phyloP scores from a whole-genome alignment of 306 rosid genomes.

The Mimosa pudica region DNA sequence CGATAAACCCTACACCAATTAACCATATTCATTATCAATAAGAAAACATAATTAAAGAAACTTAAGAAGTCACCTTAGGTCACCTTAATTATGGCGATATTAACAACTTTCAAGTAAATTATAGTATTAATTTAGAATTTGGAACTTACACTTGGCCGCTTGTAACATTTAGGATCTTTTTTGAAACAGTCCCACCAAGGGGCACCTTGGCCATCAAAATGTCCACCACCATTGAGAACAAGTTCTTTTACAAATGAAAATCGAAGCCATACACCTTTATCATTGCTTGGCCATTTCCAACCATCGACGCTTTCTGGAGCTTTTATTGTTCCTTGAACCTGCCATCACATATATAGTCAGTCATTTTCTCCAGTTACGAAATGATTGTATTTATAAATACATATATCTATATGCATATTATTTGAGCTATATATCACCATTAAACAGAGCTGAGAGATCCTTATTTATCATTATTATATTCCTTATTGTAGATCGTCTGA shows the following conservation, averaged over 20 bases:
- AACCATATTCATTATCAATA: background rate
- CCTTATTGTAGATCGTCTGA: background rate
- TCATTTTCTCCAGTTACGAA: no score
- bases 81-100: no score
- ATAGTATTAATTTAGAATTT: background rate
- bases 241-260: constrained; percentile 35
- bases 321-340: constrained; percentile 44
- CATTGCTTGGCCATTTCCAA: constrained; percentile 36
- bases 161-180: background rate
- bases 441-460: no score
- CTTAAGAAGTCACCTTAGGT: no score
- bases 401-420: no score
- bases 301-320: constrained; percentile 27
- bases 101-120: no score
- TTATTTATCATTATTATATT: no score
- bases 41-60: no score
- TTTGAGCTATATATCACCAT: no score
- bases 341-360: background rate
- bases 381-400: no score
- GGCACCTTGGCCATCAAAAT: constrained; percentile 55
- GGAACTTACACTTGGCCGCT: constrained; percentile 39
- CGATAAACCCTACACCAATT: constrained; percentile 36
- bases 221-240: constrained; percentile 45
- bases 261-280: constrained; percentile 33
- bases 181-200: constrained; percentile 48